Evolutionary conservation across 345 rosid genomes (phyloP).

Genomic region (Ceriops decandra): DNA sequence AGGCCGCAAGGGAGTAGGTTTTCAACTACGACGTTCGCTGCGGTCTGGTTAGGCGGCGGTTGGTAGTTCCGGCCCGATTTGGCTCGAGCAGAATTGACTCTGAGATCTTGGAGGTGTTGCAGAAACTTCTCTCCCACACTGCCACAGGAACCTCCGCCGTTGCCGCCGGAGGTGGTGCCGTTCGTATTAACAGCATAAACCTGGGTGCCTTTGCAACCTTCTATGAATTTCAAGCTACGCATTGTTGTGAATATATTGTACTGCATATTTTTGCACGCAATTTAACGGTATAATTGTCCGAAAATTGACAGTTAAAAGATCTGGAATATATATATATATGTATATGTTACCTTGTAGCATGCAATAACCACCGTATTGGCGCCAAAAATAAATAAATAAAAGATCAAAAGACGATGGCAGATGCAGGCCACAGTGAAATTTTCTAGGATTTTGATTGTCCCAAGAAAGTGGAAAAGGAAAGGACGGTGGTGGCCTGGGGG

Average conservation of each 20-base stretch:
- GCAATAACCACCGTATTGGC: conserved; percentile 33
- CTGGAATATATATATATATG: neutral
- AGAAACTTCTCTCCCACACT: conserved; percentile 64
- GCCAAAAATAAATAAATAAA: too few relatives aligned
- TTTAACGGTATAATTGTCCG: neutral
- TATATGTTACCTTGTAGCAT: conserved; percentile 14
- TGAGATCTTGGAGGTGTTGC: conserved; percentile 71
- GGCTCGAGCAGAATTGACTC: conserved; percentile 52
- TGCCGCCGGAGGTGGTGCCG: conserved; percentile 24
- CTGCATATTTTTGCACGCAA: conserved; percentile 48
- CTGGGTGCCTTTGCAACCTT: conserved; percentile 77
- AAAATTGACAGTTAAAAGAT: neutral
- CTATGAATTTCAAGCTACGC: conserved; percentile 79
- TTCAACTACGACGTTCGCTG: conserved; percentile 33
- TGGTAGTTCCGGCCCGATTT: conserved; percentile 44
- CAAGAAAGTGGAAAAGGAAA: conserved; percentile 5
- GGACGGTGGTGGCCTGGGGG: neutral
- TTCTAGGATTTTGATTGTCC: conserved; percentile 6
- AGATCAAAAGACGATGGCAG: conserved; percentile 18
- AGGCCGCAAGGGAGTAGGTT: conserved; percentile 67
- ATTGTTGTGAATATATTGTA: conserved; percentile 72
- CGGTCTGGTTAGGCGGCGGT: conserved; percentile 15
- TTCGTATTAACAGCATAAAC: conserved; percentile 56
- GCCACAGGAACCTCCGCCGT: conserved; percentile 26
- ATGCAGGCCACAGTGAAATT: conserved; percentile 27